These are phyloP conservation scores for Yarrowia osloensis DNA, from an alignment of 805 yeast species.

Conservation along the genomic window DNA sequence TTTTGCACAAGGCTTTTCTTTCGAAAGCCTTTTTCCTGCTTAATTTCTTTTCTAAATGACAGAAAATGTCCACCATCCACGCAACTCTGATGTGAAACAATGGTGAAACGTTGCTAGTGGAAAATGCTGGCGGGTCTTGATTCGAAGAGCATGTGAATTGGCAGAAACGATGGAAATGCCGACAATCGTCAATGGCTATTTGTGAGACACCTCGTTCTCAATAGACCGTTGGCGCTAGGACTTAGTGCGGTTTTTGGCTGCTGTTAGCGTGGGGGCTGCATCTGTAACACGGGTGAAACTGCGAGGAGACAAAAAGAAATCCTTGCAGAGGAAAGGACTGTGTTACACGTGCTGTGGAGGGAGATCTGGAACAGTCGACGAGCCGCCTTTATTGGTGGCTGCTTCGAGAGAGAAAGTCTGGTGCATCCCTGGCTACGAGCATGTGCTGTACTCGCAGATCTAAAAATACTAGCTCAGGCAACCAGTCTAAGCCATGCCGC, in stretches of 20 bases:
- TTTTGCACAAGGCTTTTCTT: not conserved
- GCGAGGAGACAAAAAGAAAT: constrained; percentile 2
- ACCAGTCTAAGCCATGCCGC: not conserved
- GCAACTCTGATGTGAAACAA: not conserved
- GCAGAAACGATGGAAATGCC: too few species aligned
- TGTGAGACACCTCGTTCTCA: too few species aligned
- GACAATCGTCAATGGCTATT: too few species aligned
- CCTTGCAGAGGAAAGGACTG: not conserved
- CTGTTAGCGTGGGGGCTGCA: too few species aligned
- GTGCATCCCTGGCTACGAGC: too few species aligned
- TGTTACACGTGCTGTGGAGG: not conserved
- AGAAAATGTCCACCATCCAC: not conserved
- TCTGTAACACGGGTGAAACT: not conserved
- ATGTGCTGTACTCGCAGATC: not conserved
- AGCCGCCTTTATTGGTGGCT: not conserved
- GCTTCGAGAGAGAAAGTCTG: too few species aligned
- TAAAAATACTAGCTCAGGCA: not conserved
- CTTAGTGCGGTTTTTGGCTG: too few species aligned
- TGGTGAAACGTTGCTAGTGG: constrained; percentile 20
- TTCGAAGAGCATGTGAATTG: too few species aligned
- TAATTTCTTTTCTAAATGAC: not conserved
- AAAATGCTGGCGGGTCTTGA: not conserved
- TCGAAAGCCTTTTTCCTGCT: not conserved
- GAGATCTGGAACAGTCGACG: not conserved
- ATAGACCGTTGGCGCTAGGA: not conserved